Conservation (phyloP, 108 stramenopile genomes). For the Cyclotella choctawhatcheeana region DNA sequence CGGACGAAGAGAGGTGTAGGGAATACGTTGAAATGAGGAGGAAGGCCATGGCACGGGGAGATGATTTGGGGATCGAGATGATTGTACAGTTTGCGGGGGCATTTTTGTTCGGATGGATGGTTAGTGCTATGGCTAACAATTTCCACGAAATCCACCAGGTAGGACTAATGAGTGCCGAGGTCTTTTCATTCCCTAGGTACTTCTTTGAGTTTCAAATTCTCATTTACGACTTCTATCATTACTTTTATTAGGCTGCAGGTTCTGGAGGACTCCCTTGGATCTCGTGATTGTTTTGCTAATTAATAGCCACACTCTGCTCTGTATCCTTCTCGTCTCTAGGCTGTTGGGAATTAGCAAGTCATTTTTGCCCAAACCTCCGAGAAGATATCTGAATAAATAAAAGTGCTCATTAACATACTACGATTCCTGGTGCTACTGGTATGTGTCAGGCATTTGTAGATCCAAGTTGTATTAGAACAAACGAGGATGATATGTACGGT, state of each 20-base stretch:
- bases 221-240: conserved; percentile 1
- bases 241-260: conserved; percentile 24
- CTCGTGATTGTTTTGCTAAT: background rate
- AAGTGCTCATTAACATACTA: no score
- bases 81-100: conserved; percentile 45
- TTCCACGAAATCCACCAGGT: conserved; percentile 4
- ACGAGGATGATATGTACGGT: no score
- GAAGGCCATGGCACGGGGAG: conserved; percentile 46
- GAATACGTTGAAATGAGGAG: conserved; percentile 55
- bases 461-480: no score
- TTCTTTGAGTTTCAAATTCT: background rate
- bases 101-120: conserved; percentile 39
- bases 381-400: no score
- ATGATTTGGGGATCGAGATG: conserved; percentile 51
- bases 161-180: background rate
- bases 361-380: background rate
- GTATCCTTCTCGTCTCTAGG: background rate
- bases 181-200: background rate
- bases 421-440: no score
- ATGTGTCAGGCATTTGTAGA: no score
- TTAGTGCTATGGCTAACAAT: conserved; percentile 22
- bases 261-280: conserved; percentile 36
- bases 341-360: background rate
- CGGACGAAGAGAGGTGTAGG: conserved; percentile 42
- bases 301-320: background rate